A percentile compares a stretch with the other conserved stretches of the same genome.
Conservation (phyloP, 169 alveolate species). For the Pseudocohnilembus persalinus region DNA sequence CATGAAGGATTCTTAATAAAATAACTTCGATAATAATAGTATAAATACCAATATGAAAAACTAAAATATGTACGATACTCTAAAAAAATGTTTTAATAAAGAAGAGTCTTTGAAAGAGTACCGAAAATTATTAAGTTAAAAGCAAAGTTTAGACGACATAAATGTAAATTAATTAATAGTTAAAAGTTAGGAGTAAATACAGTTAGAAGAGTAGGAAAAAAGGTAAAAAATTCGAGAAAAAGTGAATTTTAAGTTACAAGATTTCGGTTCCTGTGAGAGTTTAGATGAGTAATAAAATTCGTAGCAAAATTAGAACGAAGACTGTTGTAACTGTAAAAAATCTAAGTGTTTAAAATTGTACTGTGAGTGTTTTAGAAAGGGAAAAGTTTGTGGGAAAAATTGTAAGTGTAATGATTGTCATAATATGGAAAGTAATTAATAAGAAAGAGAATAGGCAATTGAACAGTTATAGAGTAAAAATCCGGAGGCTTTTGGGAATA, state of each 20-base stretch:
- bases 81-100: too few species aligned
- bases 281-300: neutral
- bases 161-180: too few species aligned
- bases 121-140: too few species aligned
- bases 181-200: too few species aligned
- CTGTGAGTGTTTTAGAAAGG: slow-evolving; percentile 81
- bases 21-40: too few species aligned
- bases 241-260: neutral
- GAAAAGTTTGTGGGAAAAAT: slow-evolving; percentile 58
- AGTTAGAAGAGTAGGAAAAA: too few species aligned
- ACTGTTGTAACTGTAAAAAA: slow-evolving; percentile 72
- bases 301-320: slow-evolving; percentile 16
- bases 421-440: slow-evolving; percentile 61
- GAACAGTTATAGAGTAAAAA: slow-evolving; percentile 61
- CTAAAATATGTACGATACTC: too few species aligned
- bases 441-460: slow-evolving; percentile 54
- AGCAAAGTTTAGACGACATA: too few species aligned
- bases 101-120: too few species aligned
- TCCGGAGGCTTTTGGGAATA: slow-evolving; percentile 73
- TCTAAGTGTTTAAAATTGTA: slow-evolving; percentile 79
- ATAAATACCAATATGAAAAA: too few species aligned
- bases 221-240: neutral
- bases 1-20: too few species aligned
- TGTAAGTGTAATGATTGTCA: slow-evolving; percentile 77
- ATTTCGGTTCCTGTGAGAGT: neutral